Conservation (phyloP, 352 stramenopile genomes). For the Pythium oligandrum region DNA sequence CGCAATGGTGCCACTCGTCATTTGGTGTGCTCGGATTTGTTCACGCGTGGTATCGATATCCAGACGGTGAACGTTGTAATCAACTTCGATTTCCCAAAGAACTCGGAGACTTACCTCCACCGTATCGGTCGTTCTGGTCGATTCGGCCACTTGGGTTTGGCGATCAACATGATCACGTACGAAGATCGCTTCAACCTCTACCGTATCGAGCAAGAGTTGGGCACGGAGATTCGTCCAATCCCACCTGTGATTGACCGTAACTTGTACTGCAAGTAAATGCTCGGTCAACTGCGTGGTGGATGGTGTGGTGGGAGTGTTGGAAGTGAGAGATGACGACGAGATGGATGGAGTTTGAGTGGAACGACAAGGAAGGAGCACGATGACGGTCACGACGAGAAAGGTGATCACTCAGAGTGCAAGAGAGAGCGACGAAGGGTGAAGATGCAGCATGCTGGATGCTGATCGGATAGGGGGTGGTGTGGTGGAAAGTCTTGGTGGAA, state of each 20-base stretch:
- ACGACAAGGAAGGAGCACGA: neutral
- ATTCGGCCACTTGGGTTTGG: conserved; percentile 98
- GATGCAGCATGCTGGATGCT: too few species aligned
- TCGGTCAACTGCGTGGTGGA: neutral
- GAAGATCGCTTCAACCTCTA: conserved; percentile 98
- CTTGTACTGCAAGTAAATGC: conserved; percentile 93
- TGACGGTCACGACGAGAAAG: conserved; percentile 1
- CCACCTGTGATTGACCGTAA: conserved; percentile 97
- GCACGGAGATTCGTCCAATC: conserved; percentile 99
- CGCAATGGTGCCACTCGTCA: conserved; percentile 96
- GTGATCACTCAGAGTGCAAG: too few species aligned
- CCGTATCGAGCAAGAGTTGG: conserved; percentile 98
- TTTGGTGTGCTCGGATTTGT: conserved; percentile 98
- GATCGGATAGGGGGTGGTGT: too few species aligned
- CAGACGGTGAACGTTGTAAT: conserved; percentile 99
- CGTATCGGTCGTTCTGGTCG: conserved; percentile 97
- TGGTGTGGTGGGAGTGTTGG: neutral
- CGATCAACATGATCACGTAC: conserved; percentile 99
- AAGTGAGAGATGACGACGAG: conserved; percentile 1
- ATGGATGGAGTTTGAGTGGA: too few species aligned
- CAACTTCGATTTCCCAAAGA: conserved; percentile 99
- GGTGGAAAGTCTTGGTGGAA: too few species aligned
- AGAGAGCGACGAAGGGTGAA: too few species aligned
- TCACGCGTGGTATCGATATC: conserved; percentile 99
- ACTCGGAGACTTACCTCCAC: conserved; percentile 99